These are phyloP conservation scores for Trypanosoma platydactyli DNA, from an alignment of 208 protist species.

Conservation along the genomic window DNA sequence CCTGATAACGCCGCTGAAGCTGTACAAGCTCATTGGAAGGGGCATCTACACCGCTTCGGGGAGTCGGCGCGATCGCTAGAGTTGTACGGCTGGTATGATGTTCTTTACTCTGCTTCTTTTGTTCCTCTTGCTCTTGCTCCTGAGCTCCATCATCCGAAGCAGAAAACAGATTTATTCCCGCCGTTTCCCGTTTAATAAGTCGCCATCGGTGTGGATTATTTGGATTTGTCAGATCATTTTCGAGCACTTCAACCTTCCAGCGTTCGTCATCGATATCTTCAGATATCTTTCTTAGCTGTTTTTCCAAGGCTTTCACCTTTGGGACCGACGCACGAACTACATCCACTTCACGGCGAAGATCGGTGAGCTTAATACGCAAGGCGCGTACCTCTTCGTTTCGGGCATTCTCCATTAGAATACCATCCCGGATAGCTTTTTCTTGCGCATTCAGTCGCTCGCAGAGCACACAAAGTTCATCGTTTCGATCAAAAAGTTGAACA, in stretches of 20 bases:
- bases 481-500: conserved; percentile 96
- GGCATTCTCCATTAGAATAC: conserved; percentile 76
- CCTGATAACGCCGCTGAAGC: conserved; percentile 84
- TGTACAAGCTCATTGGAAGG: conserved; percentile 81
- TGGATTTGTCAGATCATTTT: conserved; percentile 85
- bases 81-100: conserved; percentile 1
- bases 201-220: conserved; percentile 84
- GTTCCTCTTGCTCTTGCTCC: neutral
- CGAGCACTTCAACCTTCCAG: conserved; percentile 74
- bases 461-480: conserved; percentile 95
- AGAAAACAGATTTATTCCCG: conserved; percentile 10
- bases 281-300: conserved; percentile 62
- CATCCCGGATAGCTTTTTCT: conserved; percentile 87
- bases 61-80: neutral
- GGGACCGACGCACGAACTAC: conserved; percentile 68
- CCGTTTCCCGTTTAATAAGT: conserved; percentile 31
- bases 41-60: conserved; percentile 27
- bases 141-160: neutral
- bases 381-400: conserved; percentile 73
- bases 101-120: neutral
- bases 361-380: conserved; percentile 73
- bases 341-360: conserved; percentile 84
- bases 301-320: conserved; percentile 84
- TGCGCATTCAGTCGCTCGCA: conserved; percentile 94
- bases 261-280: conserved; percentile 88